Percentiles rank a stretch among this genome's conserved stretches.
phyloP scores from a whole-genome alignment of 2,329 filamentous ascomycete genomes.

The Alternaria brassicae region DNA sequence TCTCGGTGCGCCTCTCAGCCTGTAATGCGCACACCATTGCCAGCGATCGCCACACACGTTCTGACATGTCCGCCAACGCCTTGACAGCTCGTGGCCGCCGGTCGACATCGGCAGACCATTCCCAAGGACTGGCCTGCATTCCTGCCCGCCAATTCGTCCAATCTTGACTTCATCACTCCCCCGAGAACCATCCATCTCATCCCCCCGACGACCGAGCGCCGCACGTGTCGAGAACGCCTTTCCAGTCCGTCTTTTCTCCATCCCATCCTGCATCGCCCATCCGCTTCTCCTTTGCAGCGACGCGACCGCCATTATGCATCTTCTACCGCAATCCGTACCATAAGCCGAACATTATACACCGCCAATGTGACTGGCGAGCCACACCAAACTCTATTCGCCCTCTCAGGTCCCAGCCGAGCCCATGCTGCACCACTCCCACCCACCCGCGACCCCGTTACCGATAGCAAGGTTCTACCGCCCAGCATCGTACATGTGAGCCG shows the following conservation, averaged over 20 bases:
- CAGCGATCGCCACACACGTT: constrained; percentile 4
- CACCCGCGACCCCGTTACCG: constrained; percentile 12
- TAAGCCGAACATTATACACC: neutral
- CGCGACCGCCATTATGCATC: neutral
- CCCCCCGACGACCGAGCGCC: constrained; percentile 3
- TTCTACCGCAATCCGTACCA: neutral
- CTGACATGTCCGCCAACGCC: constrained; percentile 6
- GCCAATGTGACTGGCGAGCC: constrained; percentile 14
- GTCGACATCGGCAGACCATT: constrained; percentile 24
- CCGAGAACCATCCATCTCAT: neutral
- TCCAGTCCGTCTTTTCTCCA: neutral
- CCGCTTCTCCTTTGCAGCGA: neutral
- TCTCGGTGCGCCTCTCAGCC: constrained; percentile 8
- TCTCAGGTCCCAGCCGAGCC: constrained; percentile 3
- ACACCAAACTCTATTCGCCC: constrained; percentile 8
- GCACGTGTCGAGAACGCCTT: constrained; percentile 2
- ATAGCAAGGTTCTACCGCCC: constrained; percentile 19
- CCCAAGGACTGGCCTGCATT: constrained; percentile 1
- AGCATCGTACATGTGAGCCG: constrained; percentile 4
- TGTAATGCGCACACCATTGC: constrained; percentile 1
- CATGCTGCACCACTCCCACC: constrained; percentile 3
- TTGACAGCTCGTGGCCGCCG: constrained; percentile 4
- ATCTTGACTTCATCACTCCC: neutral
- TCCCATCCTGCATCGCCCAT: neutral
- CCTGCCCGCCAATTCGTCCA: constrained; percentile 6